phyloP scores from a whole-genome alignment of 2,329 filamentous ascomycete species.

The Rhexocercosporidium sp. region DNA sequence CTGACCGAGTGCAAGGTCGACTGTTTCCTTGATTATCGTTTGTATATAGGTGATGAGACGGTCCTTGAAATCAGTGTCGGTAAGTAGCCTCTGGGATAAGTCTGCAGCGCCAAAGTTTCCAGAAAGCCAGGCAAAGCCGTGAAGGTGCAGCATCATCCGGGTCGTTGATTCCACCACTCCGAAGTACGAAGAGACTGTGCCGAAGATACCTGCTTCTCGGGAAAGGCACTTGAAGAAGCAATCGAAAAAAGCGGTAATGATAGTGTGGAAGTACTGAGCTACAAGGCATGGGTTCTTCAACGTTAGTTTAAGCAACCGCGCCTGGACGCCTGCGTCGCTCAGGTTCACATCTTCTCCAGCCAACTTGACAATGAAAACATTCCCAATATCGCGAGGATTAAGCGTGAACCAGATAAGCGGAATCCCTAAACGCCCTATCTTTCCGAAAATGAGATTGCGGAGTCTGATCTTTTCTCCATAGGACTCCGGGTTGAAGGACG shows the following conservation, averaged over 20 bases:
- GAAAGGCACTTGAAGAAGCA: neutral
- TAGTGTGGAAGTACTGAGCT: neutral
- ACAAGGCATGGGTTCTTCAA: neutral
- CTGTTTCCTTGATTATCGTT: neutral
- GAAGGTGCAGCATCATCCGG: neutral
- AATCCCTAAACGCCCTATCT: neutral
- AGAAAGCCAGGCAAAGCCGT: neutral
- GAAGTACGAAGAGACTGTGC: neutral
- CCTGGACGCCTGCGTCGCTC: neutral
- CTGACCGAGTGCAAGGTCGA: neutral
- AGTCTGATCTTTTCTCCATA: neutral
- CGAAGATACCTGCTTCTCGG: neutral
- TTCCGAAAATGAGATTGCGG: neutral
- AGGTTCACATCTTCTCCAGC: neutral
- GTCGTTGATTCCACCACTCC: too few relatives aligned
- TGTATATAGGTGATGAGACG: neutral
- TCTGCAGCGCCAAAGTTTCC: neutral
- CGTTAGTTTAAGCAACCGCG: neutral
- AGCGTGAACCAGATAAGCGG: neutral
- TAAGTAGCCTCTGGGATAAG: neutral
- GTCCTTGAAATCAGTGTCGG: neutral
- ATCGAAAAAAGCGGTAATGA: neutral
- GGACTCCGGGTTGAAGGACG: neutral
- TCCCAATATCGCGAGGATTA: neutral
- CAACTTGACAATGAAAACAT: neutral